Base-by-base conservation (phyloP, 352 stramenopile genomes). In the Phytophthora pisi region DNA sequence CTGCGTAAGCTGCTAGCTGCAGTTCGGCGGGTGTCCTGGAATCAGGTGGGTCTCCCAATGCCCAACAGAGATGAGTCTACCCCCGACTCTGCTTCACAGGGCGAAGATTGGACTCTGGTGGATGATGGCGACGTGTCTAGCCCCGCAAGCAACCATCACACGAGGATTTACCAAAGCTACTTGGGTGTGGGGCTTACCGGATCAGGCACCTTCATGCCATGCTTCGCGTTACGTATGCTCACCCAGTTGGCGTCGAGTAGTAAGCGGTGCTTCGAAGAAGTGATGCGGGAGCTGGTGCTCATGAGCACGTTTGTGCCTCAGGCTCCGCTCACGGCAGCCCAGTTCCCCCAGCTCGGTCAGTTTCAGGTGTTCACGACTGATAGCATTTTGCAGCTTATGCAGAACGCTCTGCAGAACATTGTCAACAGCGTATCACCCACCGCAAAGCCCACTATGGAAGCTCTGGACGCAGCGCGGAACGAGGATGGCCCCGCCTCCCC, bases 121-220 rank as follows among this genome's bases (percentile, higher is more conserved):
- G 73, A 82, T 57, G 42, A 70, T 42, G 56, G 56, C 4, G 85
- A 92, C 16, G 28, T 82, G 3, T 73, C 76, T 1, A 77, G 57
- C 9, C 56, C 89, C 4, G 72, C 79, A 4, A 81, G 74, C 55
- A 75, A 68, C 28, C 84, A 93, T 34, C 86, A 93, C 28, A 82
- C 95, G 68, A 84, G 82, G 50, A 87, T 88, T n/a, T 96, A 93
- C 53, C 83, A 92, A 57, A 91, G 86, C 61, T 93, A 79, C 28
- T 58, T 96, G 42, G 88, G 88, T 18, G 72, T 96, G 24, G 84
- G 84, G 1, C 68, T 92, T 2, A 79, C 75, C 3, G 81, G 83
- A 4, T 82, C 82, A 0, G 83, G 83, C 0, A 58, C 74, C 9
- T 94, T 93, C 59, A 71, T 85, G 40, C 85, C 86, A 16, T 92